A percentile compares a stretch with the other conserved stretches of the same genome.
These are phyloP conservation scores for Pyrenochaeta sp. DNA, from an alignment of 2,329 filamentous ascomycete genomes.

Conservation along the genomic window DNA sequence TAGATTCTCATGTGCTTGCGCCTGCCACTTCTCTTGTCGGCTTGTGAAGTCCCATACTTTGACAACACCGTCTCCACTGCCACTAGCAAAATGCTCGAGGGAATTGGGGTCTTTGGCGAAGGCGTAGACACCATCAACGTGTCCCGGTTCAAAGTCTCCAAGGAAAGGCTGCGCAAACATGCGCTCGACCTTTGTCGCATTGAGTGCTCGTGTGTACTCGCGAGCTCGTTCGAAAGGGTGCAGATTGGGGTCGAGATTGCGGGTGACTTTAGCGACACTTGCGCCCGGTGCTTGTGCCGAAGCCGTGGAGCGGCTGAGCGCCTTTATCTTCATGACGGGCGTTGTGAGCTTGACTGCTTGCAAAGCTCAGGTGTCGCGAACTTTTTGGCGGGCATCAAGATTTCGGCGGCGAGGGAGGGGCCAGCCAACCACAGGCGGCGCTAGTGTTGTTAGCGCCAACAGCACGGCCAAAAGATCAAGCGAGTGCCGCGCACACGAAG, in stretches of 20 bases:
- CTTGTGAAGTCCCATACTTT: slow-evolving; percentile 89
- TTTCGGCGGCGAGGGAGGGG: slow-evolving; percentile 23
- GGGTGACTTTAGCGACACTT: slow-evolving; percentile 69
- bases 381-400: slow-evolving; percentile 25
- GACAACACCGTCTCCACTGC: slow-evolving; percentile 79
- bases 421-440: slow-evolving; percentile 24
- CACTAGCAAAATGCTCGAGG: slow-evolving; percentile 54
- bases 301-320: slow-evolving; percentile 71
- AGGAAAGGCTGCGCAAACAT: slow-evolving; percentile 91
- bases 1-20: slow-evolving; percentile 88
- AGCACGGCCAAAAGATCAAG: slow-evolving; percentile 29
- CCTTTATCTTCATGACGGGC: slow-evolving; percentile 58
- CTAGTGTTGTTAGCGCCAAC: slow-evolving; percentile 21
- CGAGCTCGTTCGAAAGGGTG: slow-evolving; percentile 91
- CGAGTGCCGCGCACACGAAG: slow-evolving; percentile 36
- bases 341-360: slow-evolving; percentile 5
- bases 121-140: slow-evolving; percentile 79
- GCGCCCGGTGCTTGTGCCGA: slow-evolving; percentile 73
- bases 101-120: slow-evolving; percentile 59
- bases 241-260: slow-evolving; percentile 81
- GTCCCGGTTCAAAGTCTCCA: slow-evolving; percentile 84
- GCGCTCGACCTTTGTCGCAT: slow-evolving; percentile 90
- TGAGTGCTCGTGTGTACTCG: slow-evolving; percentile 80
- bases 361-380: slow-evolving; percentile 19
- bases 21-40: slow-evolving; percentile 77